Evolutionary conservation across 352 stramenopile genomes (phyloP).

Genomic region (Phytopythium sindhum): DNA sequence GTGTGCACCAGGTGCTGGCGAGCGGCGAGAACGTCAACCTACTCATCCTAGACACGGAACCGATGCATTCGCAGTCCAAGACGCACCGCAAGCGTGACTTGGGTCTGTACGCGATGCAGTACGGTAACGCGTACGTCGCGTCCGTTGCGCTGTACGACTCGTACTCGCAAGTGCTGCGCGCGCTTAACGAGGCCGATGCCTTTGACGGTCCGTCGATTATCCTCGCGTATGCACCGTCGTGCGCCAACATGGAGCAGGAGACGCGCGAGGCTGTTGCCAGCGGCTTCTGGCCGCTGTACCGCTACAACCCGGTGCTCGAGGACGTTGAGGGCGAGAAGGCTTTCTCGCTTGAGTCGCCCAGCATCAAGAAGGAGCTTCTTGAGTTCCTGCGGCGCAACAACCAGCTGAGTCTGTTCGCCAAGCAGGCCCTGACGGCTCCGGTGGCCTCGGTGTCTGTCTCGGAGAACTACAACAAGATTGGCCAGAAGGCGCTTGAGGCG

Average conservation of each 20-base stretch:
- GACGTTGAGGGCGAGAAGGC: conserved; percentile 81
- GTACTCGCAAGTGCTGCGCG: conserved; percentile 83
- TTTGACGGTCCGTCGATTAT: conserved; percentile 90
- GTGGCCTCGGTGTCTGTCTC: conserved; percentile 32
- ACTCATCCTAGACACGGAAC: conserved; percentile 74
- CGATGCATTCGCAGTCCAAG: conserved; percentile 55
- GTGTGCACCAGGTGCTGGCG: conserved; percentile 69
- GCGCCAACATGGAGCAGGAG: conserved; percentile 86
- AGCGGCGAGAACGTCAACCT: conserved; percentile 78
- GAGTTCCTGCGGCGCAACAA: conserved; percentile 89
- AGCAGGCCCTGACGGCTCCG: conserved; percentile 53
- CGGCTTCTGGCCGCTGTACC: conserved; percentile 92
- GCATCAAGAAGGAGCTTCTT: conserved; percentile 89
- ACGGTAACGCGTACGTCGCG: conserved; percentile 91
- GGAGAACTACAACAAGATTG: conserved; percentile 75
- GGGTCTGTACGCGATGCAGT: conserved; percentile 92
- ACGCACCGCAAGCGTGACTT: conserved; percentile 89
- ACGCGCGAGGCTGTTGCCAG: conserved; percentile 82
- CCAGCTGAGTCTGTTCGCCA: conserved; percentile 88
- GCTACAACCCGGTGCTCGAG: conserved; percentile 85
- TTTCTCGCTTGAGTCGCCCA: conserved; percentile 89
- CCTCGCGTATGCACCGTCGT: conserved; percentile 84
- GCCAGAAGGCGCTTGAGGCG: conserved; percentile 78
- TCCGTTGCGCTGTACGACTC: conserved; percentile 89
- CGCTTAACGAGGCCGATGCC: conserved; percentile 88